Percentiles rank a stretch among this genome's conserved stretches.
Evolutionary conservation across 805 yeast species (phyloP).

Genomic region (Kluyveromyces dobzhanskii): DNA sequence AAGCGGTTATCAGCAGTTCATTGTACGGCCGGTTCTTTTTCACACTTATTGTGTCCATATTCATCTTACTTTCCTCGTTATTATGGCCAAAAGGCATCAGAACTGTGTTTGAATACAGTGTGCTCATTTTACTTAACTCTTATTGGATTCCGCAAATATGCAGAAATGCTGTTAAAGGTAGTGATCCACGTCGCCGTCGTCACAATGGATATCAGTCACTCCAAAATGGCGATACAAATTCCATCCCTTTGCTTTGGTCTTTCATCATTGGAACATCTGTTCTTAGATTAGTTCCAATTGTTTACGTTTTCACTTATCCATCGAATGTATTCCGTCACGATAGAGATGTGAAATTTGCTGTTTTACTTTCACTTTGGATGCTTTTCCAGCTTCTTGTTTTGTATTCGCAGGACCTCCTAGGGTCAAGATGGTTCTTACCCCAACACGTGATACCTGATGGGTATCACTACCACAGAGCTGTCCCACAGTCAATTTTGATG

Average conservation of each 20-base stretch:
- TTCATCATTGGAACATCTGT: slow-evolving; percentile 64
- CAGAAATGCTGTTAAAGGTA: slow-evolving; percentile 42
- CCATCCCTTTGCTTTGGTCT: slow-evolving; percentile 63
- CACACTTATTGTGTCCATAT: slow-evolving; percentile 42
- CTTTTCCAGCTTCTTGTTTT: slow-evolving; percentile 49
- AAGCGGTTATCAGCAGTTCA: slow-evolving; percentile 48
- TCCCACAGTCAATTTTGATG: slow-evolving; percentile 20
- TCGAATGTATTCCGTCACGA: slow-evolving; percentile 67
- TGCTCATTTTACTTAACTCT: slow-evolving; percentile 49
- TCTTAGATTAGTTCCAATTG: slow-evolving; percentile 55
- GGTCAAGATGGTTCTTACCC: slow-evolving; percentile 80
- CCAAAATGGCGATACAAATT: slow-evolving; percentile 17
- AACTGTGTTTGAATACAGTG: slow-evolving; percentile 46
- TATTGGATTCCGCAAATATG: slow-evolving; percentile 87
- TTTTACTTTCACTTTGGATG: slow-evolving; percentile 46
- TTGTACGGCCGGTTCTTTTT: slow-evolving; percentile 51
- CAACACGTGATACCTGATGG: slow-evolving; percentile 68
- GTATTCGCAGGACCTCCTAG: slow-evolving; percentile 56
- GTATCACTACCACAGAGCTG: slow-evolving; percentile 60
- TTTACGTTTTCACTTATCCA: slow-evolving; percentile 46
- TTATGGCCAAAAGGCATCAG: slow-evolving; percentile 58
- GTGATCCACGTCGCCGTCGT: slow-evolving; percentile 20
- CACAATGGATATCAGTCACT: slow-evolving; percentile 1
- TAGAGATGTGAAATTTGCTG: slow-evolving; percentile 43
- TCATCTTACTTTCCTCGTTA: slow-evolving; percentile 47